phyloP scores from a whole-genome alignment of 768 basidiomycete species.

The Leccinum aurantiacum region DNA sequence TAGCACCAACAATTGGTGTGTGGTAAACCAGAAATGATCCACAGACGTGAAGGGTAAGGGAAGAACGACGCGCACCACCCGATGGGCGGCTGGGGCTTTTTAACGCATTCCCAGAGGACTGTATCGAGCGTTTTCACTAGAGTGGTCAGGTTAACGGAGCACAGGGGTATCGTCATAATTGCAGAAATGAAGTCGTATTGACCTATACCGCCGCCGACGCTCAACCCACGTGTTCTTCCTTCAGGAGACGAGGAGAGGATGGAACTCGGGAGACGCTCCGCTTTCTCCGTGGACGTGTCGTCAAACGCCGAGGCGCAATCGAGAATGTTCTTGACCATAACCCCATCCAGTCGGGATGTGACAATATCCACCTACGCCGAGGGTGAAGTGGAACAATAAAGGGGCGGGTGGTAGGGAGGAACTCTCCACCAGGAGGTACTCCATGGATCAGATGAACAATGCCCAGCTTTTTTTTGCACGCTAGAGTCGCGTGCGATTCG shows the following conservation, averaged over 20 bases:
- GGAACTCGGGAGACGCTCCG: conserved; percentile 11
- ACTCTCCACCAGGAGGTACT: too few species aligned
- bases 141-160: too few species aligned
- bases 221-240: conserved; percentile 1
- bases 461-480: background rate
- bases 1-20: background rate
- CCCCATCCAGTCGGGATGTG: background rate
- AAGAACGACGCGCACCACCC: background rate
- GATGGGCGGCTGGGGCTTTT: conserved; percentile 1
- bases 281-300: background rate
- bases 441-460: too few species aligned
- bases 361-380: background rate
- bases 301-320: background rate
- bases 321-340: too few species aligned
- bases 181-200: background rate
- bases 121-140: too few species aligned
- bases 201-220: conserved; percentile 11
- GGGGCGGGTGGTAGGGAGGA: background rate
- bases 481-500: conserved; percentile 16
- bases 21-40: background rate
- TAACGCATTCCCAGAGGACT: conserved; percentile 5
- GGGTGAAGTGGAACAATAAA: background rate
- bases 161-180: background rate
- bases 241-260: background rate
- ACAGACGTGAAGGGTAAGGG: background rate